Evolutionary conservation across 75 land plant genomes (phyloP).

Genomic region (Pinus taeda): DNA sequence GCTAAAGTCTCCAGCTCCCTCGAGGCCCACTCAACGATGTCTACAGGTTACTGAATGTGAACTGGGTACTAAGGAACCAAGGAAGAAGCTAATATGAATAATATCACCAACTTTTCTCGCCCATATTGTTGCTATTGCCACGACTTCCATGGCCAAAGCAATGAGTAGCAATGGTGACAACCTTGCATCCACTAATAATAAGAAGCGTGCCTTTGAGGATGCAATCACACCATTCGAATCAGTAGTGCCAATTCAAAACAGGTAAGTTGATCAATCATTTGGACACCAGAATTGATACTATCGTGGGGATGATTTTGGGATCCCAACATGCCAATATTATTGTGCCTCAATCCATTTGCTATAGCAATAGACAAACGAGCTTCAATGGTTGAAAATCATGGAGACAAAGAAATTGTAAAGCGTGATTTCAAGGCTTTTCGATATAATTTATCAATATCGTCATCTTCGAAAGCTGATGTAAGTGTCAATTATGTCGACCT

Average conservation of each 20-base stretch:
- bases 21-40: background rate
- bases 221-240: conserved; percentile 5
- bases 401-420: too few relatives aligned
- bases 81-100: background rate
- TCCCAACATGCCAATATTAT: too few relatives aligned
- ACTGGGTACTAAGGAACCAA: background rate
- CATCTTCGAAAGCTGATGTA: too few relatives aligned
- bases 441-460: too few relatives aligned
- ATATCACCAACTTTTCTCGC: background rate
- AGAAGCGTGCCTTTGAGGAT: background rate
- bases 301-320: conserved; percentile 39
- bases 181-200: background rate
- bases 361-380: too few relatives aligned
- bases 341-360: too few relatives aligned
- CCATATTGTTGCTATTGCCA: background rate
- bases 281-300: conserved; percentile 86
- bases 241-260: conserved; percentile 29
- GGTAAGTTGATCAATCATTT: conserved; percentile 34
- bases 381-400: too few relatives aligned
- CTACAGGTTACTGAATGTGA: background rate
- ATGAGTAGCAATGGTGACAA: background rate
- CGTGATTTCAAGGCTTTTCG: too few relatives aligned
- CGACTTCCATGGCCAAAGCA: background rate
- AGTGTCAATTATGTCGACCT: too few relatives aligned
- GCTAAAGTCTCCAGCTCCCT: conserved; percentile 11